These are phyloP conservation scores for Tylopilus vinaceipallidus DNA, from an alignment of 768 basidiomycete genomes.

Conservation along the genomic window DNA sequence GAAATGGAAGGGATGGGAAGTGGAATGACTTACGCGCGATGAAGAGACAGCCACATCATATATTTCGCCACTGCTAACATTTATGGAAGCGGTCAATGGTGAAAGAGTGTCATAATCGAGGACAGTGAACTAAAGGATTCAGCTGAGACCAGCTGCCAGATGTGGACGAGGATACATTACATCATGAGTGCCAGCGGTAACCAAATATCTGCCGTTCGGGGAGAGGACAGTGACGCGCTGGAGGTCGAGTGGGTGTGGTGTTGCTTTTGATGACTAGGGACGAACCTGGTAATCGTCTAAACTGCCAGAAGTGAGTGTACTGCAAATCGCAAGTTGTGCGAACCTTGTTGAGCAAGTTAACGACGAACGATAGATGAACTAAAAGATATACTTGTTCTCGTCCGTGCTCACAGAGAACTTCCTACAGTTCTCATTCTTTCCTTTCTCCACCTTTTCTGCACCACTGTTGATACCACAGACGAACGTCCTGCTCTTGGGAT, in stretches of 20 bases:
- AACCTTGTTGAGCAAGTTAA: conserved; percentile 21
- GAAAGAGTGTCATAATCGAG: conserved; percentile 59
- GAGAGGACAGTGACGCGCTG: conserved; percentile 89
- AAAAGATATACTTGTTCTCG: conserved; percentile 52
- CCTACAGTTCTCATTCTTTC: conserved; percentile 85
- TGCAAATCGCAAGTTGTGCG: conserved; percentile 38
- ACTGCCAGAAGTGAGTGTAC: conserved; percentile 61
- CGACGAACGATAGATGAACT: background rate
- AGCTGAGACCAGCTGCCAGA: conserved; percentile 13
- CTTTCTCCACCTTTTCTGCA: conserved; percentile 54
- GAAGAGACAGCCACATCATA: conserved; percentile 82
- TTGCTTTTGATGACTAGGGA: background rate
- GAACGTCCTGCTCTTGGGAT: conserved; percentile 56
- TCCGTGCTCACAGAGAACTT: conserved; percentile 49
- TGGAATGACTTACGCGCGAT: conserved; percentile 46
- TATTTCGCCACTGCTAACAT: conserved; percentile 69
- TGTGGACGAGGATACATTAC: conserved; percentile 41
- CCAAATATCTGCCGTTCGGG: conserved; percentile 60
- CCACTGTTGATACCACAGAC: conserved; percentile 89
- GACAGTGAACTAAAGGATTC: conserved; percentile 51
- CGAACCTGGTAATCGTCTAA: conserved; percentile 82
- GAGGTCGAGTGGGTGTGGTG: conserved; percentile 7
- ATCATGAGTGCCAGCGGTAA: conserved; percentile 69
- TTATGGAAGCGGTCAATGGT: conserved; percentile 47
- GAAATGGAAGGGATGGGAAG: background rate